Evolutionary conservation across 169 alveolate genomes (phyloP).

Genomic region (Plasmodium ovale): DNA sequence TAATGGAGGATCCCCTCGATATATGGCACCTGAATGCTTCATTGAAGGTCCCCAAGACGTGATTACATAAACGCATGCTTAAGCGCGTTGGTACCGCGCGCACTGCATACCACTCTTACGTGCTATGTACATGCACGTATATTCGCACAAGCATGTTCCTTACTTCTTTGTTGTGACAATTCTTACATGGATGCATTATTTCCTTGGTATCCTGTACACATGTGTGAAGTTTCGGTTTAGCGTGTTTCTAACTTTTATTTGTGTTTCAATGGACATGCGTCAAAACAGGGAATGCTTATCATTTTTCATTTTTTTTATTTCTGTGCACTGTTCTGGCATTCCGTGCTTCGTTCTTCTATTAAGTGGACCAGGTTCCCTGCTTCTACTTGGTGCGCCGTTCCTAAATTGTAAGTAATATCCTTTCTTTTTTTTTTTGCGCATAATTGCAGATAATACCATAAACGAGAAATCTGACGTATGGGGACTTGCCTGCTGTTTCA

Average conservation of each 20-base stretch:
- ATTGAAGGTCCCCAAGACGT: conserved; percentile 67
- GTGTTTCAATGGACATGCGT: not conserved
- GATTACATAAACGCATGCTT: not conserved
- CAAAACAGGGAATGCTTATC: too few species aligned
- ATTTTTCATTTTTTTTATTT: too few species aligned
- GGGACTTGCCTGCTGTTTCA: conserved; percentile 88
- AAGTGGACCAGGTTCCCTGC: too few species aligned
- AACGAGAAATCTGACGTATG: conserved; percentile 87
- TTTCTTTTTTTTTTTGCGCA: not conserved
- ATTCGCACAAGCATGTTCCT: not conserved
- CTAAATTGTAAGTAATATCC: too few species aligned
- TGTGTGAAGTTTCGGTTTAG: not conserved
- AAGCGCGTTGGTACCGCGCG: too few species aligned
- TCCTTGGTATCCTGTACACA: too few species aligned
- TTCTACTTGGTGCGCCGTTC: too few species aligned
- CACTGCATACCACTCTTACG: too few species aligned
- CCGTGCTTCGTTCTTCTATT: too few species aligned
- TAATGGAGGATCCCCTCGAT: conserved; percentile 90
- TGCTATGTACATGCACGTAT: not conserved
- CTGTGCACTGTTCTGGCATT: too few species aligned
- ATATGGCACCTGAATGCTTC: conserved; percentile 91
- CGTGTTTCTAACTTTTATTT: not conserved
- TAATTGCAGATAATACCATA: conserved; percentile 57
- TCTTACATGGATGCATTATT: not conserved
- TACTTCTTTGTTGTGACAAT: not conserved